These are phyloP conservation scores for Paracoccidioides brasiliensis DNA, from an alignment of 2,329 filamentous ascomycete genomes.

Conservation along the genomic window DNA sequence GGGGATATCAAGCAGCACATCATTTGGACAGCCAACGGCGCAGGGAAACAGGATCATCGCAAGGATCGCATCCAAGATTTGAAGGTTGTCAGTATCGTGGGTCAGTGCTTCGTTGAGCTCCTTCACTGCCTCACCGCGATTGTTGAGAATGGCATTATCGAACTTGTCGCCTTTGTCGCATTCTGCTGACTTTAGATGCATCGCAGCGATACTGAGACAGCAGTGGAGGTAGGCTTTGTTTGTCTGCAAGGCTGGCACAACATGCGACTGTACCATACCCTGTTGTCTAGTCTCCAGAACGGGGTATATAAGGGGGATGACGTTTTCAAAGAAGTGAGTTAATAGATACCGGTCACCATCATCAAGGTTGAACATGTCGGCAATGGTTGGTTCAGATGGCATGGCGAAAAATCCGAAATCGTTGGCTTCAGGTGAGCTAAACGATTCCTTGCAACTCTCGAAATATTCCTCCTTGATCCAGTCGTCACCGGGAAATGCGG, in stretches of 20 bases:
- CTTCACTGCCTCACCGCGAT: conserved; percentile 72
- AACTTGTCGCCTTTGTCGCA: conserved; percentile 54
- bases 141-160: conserved; percentile 79
- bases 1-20: conserved; percentile 76
- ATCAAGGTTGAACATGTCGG: conserved; percentile 59
- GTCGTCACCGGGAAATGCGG: conserved; percentile 49
- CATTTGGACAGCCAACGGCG: conserved; percentile 73
- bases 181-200: conserved; percentile 75
- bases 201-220: conserved; percentile 82
- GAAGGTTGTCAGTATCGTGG: conserved; percentile 64
- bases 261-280: conserved; percentile 64
- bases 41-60: conserved; percentile 92
- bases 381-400: conserved; percentile 44
- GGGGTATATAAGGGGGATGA: conserved; percentile 81
- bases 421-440: conserved; percentile 42
- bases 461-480: conserved; percentile 63
- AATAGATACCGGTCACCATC: conserved; percentile 71
- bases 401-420: conserved; percentile 79
- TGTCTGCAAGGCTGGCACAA: conserved; percentile 74
- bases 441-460: conserved; percentile 54
- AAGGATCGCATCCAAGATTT: conserved; percentile 81
- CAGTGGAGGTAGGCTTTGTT: conserved; percentile 94
- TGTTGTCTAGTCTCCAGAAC: conserved; percentile 83
- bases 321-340: conserved; percentile 80
- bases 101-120: conserved; percentile 70